These are phyloP conservation scores for Furcasterigmium furcatum DNA, from an alignment of 2,329 filamentous ascomycete genomes.

Conservation along the genomic window DNA sequence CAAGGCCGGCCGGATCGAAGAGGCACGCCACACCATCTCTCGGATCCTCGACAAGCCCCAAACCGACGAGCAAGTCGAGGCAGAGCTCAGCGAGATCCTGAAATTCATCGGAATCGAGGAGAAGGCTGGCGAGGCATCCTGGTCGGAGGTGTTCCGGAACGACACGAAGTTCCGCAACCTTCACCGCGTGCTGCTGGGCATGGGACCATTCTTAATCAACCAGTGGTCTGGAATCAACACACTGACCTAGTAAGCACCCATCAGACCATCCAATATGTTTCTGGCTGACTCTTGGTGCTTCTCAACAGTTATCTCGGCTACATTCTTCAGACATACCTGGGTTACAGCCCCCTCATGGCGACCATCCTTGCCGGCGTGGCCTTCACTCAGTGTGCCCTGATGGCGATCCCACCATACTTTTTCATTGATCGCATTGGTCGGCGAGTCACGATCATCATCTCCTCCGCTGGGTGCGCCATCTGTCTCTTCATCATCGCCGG, in stretches of 20 bases:
- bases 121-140: not conserved
- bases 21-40: not conserved
- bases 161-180: not conserved
- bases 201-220: not conserved
- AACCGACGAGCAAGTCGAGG: not conserved
- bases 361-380: not conserved
- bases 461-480: not conserved
- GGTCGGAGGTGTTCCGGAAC: not conserved
- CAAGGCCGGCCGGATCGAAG: not conserved
- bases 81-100: slow-evolving; percentile 2
- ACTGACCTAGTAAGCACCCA: not conserved
- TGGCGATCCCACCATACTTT: not conserved
- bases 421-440: not conserved
- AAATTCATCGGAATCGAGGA: slow-evolving; percentile 6
- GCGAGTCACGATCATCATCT: not conserved
- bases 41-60: not conserved
- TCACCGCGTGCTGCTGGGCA: not conserved
- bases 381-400: not conserved
- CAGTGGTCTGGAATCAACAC: not conserved
- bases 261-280: not conserved
- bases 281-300: not conserved
- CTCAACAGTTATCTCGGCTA: not conserved
- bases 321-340: not conserved
- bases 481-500: not conserved
- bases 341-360: not conserved